These are phyloP conservation scores for Globisporangium paroecandrum DNA, from an alignment of 352 stramenopile species.

Conservation along the genomic window DNA sequence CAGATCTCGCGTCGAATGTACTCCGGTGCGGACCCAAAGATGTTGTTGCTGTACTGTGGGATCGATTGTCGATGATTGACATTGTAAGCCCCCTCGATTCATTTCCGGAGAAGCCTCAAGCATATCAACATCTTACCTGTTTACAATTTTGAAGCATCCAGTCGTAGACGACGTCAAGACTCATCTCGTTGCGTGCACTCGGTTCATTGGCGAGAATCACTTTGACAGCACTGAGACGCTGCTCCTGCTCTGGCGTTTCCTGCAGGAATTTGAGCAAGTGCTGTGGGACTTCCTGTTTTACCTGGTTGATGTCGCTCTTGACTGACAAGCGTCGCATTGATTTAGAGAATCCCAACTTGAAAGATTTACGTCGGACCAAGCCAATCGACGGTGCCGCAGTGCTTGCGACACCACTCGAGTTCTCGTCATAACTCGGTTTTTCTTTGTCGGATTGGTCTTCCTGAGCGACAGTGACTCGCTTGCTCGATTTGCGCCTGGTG, in stretches of 20 bases:
- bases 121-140: conserved; percentile 25
- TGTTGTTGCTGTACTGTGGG: conserved; percentile 71
- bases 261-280: conserved; percentile 58
- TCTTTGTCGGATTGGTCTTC: not conserved
- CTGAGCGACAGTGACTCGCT: not conserved
- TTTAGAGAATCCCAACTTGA: conserved; percentile 9
- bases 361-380: conserved; percentile 23
- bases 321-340: conserved; percentile 3
- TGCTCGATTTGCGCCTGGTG: conserved; percentile 7
- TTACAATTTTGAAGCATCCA: conserved; percentile 84
- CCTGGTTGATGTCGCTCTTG: not conserved
- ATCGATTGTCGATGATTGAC: not conserved
- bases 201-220: conserved; percentile 49
- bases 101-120: not conserved
- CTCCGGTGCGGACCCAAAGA: conserved; percentile 68
- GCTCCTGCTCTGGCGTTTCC: conserved; percentile 49
- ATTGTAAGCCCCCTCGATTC: not conserved
- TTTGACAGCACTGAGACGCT: conserved; percentile 51
- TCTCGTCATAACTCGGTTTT: not conserved
- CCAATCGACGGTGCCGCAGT: not conserved
- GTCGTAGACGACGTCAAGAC: conserved; percentile 65
- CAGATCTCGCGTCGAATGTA: conserved; percentile 80
- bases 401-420: not conserved
- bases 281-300: conserved; percentile 33
- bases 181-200: conserved; percentile 51